Evolutionary conservation across 2,329 filamentous ascomycete species (phyloP).

Genomic region (Aaosphaeria pasadenensis): DNA sequence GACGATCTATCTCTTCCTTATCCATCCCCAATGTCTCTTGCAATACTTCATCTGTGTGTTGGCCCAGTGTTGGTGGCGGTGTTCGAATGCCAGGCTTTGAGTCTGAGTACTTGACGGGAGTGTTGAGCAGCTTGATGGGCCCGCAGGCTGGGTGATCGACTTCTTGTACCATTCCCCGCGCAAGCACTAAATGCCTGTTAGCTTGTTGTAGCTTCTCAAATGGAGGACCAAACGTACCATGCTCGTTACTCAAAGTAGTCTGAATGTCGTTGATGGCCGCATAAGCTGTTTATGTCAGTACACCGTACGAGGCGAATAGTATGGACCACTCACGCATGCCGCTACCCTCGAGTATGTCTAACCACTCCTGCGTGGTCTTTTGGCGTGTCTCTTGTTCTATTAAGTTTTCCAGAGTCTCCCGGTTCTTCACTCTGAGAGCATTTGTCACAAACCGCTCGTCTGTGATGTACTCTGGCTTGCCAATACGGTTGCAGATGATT

Average conservation of each 20-base stretch:
- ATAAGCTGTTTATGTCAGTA: constrained; percentile 53
- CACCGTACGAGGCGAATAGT: background rate
- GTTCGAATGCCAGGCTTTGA: constrained; percentile 72
- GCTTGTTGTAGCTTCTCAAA: background rate
- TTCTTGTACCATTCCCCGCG: constrained; percentile 86
- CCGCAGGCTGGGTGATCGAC: constrained; percentile 82
- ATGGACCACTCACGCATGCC: constrained; percentile 64
- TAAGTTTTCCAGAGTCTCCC: constrained; percentile 70
- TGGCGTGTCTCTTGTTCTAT: constrained; percentile 74
- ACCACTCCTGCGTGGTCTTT: constrained; percentile 85
- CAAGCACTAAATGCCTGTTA: constrained; percentile 50
- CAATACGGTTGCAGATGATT: constrained; percentile 56
- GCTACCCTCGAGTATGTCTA: constrained; percentile 79
- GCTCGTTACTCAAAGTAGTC: constrained; percentile 75
- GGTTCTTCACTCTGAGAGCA: constrained; percentile 61
- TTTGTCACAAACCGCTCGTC: constrained; percentile 60
- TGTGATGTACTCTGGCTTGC: constrained; percentile 56
- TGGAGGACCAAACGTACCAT: constrained; percentile 54
- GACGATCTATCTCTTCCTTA: constrained; percentile 24
- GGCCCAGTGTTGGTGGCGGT: constrained; percentile 74
- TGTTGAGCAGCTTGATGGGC: constrained; percentile 85
- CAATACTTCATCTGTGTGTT: constrained; percentile 38
- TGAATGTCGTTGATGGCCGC: constrained; percentile 93
- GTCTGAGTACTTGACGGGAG: constrained; percentile 90
- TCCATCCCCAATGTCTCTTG: constrained; percentile 28